Conservation (phyloP, 2,329 filamentous ascomycete genomes). For the Calonectria pauciramosa region DNA sequence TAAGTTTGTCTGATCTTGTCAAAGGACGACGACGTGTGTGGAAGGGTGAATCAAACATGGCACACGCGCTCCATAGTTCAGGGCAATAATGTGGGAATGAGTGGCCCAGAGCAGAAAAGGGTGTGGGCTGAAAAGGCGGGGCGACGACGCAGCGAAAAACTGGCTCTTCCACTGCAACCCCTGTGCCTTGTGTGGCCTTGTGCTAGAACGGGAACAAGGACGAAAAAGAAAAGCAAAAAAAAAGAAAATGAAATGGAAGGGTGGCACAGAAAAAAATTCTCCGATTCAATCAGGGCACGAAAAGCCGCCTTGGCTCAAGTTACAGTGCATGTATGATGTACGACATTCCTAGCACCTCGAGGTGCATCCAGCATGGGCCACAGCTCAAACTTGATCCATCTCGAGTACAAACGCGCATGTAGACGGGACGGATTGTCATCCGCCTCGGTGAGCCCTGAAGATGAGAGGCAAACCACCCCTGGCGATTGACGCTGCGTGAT, state of each 20-base stretch:
- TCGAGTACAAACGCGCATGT: neutral
- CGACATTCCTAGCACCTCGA: neutral
- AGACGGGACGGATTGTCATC: conserved; percentile 26
- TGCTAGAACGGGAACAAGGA: conserved; percentile 8
- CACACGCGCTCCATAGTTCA: conserved; percentile 12
- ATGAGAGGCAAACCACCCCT: neutral
- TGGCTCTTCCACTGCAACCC: conserved; percentile 9
- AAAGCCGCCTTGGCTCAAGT: conserved; percentile 2
- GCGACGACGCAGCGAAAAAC: conserved; percentile 3
- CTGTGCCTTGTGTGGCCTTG: neutral
- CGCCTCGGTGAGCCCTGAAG: neutral
- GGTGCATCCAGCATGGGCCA: neutral
- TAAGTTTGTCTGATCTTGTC: neutral
- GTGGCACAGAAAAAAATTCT: conserved; percentile 26
- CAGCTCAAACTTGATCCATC: neutral
- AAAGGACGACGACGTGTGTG: conserved; percentile 8
- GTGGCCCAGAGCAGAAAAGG: neutral
- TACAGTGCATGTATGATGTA: conserved; percentile 9
- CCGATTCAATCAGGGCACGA: conserved; percentile 23
- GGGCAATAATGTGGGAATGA: conserved; percentile 15
- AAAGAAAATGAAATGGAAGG: conserved; percentile 10
- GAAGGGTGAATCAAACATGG: neutral
- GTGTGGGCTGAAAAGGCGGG: conserved; percentile 10
- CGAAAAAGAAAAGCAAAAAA: conserved; percentile 7
- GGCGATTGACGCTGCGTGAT: conserved; percentile 16